phyloP scores from a whole-genome alignment of 2,329 filamentous ascomycete species.

The Exophiala aquamarina region DNA sequence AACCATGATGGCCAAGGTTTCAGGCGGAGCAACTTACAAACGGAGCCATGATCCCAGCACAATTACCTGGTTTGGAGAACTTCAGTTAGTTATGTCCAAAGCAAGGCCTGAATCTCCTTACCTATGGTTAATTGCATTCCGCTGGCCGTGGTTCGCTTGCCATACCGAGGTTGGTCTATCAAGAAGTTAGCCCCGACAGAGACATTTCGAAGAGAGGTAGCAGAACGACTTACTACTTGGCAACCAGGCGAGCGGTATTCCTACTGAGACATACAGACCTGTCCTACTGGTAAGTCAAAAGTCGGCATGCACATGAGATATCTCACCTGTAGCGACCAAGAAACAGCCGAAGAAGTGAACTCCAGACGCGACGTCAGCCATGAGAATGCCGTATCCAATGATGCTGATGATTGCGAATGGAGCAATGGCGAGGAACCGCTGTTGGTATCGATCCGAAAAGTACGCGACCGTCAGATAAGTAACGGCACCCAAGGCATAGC shows the following conservation, averaged over 20 bases:
- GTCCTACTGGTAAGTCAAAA: no score
- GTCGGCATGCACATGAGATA: no score
- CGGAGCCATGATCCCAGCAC: conserved; percentile 69
- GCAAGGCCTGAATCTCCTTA: background rate
- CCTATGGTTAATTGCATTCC: conserved; percentile 69
- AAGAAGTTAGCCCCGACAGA: conserved; percentile 54
- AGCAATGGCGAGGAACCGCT: conserved; percentile 64
- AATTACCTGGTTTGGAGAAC: conserved; percentile 45
- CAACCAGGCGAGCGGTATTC: no score
- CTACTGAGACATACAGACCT: conserved; percentile 62
- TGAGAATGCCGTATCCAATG: conserved; percentile 67
- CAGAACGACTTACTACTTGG: no score
- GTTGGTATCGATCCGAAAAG: conserved; percentile 67
- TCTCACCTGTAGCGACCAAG: conserved; percentile 69
- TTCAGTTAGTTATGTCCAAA: background rate
- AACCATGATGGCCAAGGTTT: background rate
- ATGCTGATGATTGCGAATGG: conserved; percentile 64
- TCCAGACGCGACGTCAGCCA: conserved; percentile 59
- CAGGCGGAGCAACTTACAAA: conserved; percentile 52
- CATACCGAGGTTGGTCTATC: conserved; percentile 71
- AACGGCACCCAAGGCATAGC: conserved; percentile 70
- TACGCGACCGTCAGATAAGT: conserved; percentile 67
- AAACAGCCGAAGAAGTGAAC: conserved; percentile 77
- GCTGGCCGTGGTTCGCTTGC: conserved; percentile 71
- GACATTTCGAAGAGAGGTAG: background rate